Evolutionary conservation across 441 rosid genomes (phyloP).

Genomic region (Pelargonium citronellum): DNA sequence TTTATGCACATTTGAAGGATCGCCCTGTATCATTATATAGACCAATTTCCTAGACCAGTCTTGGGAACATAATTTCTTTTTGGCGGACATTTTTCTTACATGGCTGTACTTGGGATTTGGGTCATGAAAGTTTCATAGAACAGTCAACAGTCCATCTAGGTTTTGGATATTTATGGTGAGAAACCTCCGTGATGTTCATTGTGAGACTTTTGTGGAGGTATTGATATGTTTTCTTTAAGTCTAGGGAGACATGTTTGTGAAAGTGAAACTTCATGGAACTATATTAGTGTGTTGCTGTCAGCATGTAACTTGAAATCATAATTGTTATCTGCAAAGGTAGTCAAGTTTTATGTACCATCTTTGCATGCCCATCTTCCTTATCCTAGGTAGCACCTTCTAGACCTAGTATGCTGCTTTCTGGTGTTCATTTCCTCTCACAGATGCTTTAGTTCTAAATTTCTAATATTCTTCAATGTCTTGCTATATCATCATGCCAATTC

Average conservation of each 20-base stretch:
- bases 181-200: neutral
- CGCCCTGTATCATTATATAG: neutral
- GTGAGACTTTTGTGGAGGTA: neutral
- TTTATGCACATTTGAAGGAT: neutral
- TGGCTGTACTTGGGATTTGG: neutral
- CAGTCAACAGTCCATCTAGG: neutral
- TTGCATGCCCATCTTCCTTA: slow-evolving; percentile 3
- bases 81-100: neutral
- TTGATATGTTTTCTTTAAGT: neutral
- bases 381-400: neutral
- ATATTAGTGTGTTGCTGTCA: neutral
- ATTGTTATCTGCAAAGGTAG: neutral
- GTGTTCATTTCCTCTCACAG: neutral
- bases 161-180: neutral
- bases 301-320: neutral
- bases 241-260: neutral
- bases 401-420: neutral
- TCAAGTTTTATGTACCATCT: neutral
- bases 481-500: slow-evolving; percentile 8
- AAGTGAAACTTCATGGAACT: neutral
- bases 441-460: slow-evolving; percentile 2
- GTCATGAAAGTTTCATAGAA: neutral
- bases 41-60: neutral
- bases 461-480: slow-evolving; percentile 8
- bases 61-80: neutral